phyloP scores from a whole-genome alignment of 192 early-diverging fungal species.

The Gamsiella multidivaricata region DNA sequence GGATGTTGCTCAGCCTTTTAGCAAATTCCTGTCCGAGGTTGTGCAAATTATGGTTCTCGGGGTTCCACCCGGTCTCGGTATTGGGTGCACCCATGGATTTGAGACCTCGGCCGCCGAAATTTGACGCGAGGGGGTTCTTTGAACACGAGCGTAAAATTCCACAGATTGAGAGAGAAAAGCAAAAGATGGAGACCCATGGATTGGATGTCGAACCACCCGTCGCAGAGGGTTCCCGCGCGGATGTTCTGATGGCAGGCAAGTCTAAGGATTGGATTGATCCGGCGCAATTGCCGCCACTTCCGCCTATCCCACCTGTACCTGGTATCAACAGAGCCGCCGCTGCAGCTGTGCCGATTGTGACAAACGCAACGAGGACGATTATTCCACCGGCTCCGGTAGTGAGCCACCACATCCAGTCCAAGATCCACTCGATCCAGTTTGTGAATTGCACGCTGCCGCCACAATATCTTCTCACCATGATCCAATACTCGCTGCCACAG shows the following conservation, averaged over 20 bases:
- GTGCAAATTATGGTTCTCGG: slow-evolving; percentile 36
- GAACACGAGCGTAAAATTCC: background rate
- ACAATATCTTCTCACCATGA: slow-evolving; percentile 44
- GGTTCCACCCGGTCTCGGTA: slow-evolving; percentile 44
- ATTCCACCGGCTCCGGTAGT: background rate
- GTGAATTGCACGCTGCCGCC: slow-evolving; percentile 39
- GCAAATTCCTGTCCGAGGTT: slow-evolving; percentile 41
- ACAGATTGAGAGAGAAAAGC: background rate
- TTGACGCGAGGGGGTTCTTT: slow-evolving; percentile 8
- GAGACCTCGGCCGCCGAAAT: slow-evolving; percentile 5
- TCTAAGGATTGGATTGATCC: too few species aligned
- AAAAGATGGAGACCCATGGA: background rate
- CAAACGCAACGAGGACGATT: background rate
- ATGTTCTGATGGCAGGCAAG: too few species aligned
- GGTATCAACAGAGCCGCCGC: background rate
- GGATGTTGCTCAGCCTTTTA: slow-evolving; percentile 15
- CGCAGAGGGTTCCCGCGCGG: too few species aligned
- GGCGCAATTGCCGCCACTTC: too few species aligned
- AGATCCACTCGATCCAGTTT: slow-evolving; percentile 33
- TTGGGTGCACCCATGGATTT: slow-evolving; percentile 43
- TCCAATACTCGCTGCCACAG: slow-evolving; percentile 37
- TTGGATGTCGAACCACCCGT: background rate
- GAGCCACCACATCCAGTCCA: slow-evolving; percentile 21
- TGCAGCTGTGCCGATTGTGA: background rate
- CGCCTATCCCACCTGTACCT: slow-evolving; percentile 9